Base-by-base conservation (phyloP, 192 early-diverging fungal genomes). In the Phycomyces nitens region DNA sequence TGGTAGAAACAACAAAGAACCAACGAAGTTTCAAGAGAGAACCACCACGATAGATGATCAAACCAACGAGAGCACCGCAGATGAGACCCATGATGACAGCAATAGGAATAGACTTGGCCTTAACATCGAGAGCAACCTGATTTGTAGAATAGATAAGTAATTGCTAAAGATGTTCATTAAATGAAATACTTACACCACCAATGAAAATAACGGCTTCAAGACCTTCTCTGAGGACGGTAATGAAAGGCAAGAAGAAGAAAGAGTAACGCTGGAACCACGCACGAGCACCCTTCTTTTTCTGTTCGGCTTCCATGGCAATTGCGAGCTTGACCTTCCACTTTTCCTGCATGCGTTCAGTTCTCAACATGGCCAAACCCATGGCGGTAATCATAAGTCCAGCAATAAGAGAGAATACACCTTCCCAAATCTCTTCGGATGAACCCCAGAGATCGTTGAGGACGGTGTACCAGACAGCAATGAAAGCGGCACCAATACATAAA, bases 131-230 rank as follows among this genome's bases (percentile, higher is more conserved):
- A 23, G 66, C 56, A 7, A 69, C 27, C 50, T 54, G 18, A 47
- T 42, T 14, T 14, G 14, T 42, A 42, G 14, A 14, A 42, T 42
- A 42, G n/a, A 16, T 44, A 44, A 44, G 16, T 11, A 44, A 44
- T 44, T 44, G 16, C 16, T 44, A 44, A 16, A 11, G 9, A 11
- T 44, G 9, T 44, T 44, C 16, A 11, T 69, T 75, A 34, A 34
- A 34, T n/a, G n/a, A 34, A 34, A 34, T 34, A 47, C 44, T 47
- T 64, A 91, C 90, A 61, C 94, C 94, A 57, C 86, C 93, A 44
- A 96, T 78, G 74, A 94, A 91, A 9, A 96, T 82, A 21, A 96
- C 80, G 23, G 90, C 85, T 71, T 96, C 94, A 38, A 96, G 74
- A n/a, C 89, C 90, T 85, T 94, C 93, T 51, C 94, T 82, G 39